These are phyloP conservation scores for Jackrogersella minutella DNA, from an alignment of 495 filamentous ascomycete species.

Conservation along the genomic window DNA sequence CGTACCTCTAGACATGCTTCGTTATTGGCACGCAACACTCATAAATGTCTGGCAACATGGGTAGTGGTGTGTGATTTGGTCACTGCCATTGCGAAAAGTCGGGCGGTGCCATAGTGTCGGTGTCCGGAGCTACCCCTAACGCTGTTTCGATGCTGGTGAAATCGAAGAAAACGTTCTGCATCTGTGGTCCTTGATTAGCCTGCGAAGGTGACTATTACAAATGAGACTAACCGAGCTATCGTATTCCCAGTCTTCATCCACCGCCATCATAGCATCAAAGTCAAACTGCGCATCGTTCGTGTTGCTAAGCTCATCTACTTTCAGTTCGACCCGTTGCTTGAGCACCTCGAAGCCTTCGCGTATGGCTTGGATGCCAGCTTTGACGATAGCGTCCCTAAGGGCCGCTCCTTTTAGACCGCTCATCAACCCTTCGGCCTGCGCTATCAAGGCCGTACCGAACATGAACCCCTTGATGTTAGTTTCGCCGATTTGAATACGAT, in stretches of 20 bases:
- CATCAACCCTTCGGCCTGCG: slow-evolving; percentile 56
- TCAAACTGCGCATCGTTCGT: slow-evolving; percentile 11
- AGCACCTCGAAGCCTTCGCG: slow-evolving; percentile 38
- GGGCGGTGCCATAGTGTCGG: slow-evolving; percentile 7
- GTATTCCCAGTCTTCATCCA: slow-evolving; percentile 33
- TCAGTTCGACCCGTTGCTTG: slow-evolving; percentile 18
- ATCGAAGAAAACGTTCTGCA: slow-evolving; percentile 32
- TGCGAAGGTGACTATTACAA: neutral
- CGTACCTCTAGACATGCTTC: neutral
- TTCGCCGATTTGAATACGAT: slow-evolving; percentile 58
- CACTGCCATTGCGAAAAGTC: slow-evolving; percentile 31
- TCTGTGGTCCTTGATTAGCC: slow-evolving; percentile 15
- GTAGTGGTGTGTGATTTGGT: neutral
- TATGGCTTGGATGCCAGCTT: slow-evolving; percentile 47
- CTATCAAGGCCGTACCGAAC: slow-evolving; percentile 49
- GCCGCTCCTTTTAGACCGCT: slow-evolving; percentile 47
- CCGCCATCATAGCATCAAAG: slow-evolving; percentile 27
- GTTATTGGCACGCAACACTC: neutral
- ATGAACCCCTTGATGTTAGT: slow-evolving; percentile 67
- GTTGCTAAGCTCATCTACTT: neutral
- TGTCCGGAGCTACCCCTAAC: slow-evolving; percentile 4
- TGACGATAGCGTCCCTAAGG: slow-evolving; percentile 42
- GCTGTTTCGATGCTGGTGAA: slow-evolving; percentile 26
- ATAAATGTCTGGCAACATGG: no score
- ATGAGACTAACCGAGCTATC: slow-evolving; percentile 17